Conservation (phyloP, 306 rosid species). For the Cicer cuneatum region DNA sequence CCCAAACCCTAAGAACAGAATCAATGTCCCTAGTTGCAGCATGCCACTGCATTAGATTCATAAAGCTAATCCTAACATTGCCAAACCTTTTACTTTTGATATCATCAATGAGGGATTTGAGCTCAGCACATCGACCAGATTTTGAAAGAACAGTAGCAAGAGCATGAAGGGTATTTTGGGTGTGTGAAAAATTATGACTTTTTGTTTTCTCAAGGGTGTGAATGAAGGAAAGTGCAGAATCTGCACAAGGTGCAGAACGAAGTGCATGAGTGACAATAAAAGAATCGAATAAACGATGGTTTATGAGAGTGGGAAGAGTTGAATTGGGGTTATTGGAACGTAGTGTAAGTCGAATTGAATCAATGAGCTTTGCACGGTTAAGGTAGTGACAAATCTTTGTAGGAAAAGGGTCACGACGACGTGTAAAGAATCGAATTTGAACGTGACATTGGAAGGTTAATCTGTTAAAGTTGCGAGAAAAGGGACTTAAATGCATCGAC, state of each 20-base stretch:
- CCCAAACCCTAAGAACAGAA: conserved; percentile 64
- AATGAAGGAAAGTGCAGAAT: conserved; percentile 63
- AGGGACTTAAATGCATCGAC: conserved; percentile 45
- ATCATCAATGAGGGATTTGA: conserved; percentile 60
- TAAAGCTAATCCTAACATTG: conserved; percentile 55
- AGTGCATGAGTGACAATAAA: conserved; percentile 72
- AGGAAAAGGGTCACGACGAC: conserved; percentile 65
- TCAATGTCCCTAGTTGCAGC: conserved; percentile 66
- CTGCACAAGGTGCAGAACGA: conserved; percentile 77
- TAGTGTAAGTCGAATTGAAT: conserved; percentile 71
- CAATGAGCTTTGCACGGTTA: conserved; percentile 76
- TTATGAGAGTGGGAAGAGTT: conserved; percentile 55
- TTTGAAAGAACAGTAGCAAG: conserved; percentile 77
- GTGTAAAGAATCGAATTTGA: conserved; percentile 56
- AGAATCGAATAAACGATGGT: conserved; percentile 63
- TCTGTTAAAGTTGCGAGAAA: conserved; percentile 38
- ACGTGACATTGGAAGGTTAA: conserved; percentile 43
- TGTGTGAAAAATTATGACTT: conserved; percentile 55
- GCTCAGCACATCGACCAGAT: conserved; percentile 53
- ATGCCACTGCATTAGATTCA: conserved; percentile 77
- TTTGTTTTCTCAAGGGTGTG: conserved; percentile 47
- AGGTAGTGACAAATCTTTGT: conserved; percentile 72
- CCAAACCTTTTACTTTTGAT: conserved; percentile 55
- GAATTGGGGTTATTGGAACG: conserved; percentile 58
- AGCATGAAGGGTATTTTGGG: conserved; percentile 68